Percentiles rank a stretch among this genome's conserved stretches.
Conservation (phyloP, 2,329 filamentous ascomycete genomes). For the Hymenoscyphus fructigenus region DNA sequence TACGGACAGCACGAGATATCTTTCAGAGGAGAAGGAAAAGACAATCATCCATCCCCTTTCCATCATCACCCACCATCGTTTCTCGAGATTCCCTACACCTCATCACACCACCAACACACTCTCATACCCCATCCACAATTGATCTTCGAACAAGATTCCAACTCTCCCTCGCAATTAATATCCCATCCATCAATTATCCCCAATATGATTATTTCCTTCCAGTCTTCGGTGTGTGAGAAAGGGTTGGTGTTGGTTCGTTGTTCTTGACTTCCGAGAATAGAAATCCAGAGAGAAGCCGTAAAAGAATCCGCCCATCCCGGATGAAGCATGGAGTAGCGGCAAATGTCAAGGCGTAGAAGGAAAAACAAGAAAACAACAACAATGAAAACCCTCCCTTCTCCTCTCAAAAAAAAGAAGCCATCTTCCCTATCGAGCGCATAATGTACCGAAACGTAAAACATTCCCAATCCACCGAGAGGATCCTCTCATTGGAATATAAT, state of each 20-base stretch:
- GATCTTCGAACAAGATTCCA: neutral
- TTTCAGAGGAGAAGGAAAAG: neutral
- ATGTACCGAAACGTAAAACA: slow-evolving; percentile 11
- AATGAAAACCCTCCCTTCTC: neutral
- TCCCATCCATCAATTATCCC: neutral
- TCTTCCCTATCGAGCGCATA: neutral
- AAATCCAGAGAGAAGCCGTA: neutral
- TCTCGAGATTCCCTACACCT: neutral
- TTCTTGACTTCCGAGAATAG: neutral
- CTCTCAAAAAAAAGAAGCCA: neutral
- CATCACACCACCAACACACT: neutral
- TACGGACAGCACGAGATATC: neutral
- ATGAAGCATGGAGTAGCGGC: neutral
- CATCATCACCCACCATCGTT: neutral
- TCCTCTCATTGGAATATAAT: neutral
- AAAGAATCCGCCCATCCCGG: neutral
- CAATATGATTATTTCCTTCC: neutral
- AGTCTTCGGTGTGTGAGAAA: neutral
- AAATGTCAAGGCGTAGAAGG: neutral
- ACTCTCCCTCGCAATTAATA: neutral
- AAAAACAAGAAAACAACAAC: neutral
- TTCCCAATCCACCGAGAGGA: neutral
- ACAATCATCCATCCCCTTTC: slow-evolving; percentile 1
- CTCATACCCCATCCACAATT: neutral
- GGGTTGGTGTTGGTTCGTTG: neutral